Percentiles rank a stretch among this genome's conserved stretches.
Evolutionary conservation across 805 yeast genomes (phyloP).

Genomic region (Dipodascus geniculatus): DNA sequence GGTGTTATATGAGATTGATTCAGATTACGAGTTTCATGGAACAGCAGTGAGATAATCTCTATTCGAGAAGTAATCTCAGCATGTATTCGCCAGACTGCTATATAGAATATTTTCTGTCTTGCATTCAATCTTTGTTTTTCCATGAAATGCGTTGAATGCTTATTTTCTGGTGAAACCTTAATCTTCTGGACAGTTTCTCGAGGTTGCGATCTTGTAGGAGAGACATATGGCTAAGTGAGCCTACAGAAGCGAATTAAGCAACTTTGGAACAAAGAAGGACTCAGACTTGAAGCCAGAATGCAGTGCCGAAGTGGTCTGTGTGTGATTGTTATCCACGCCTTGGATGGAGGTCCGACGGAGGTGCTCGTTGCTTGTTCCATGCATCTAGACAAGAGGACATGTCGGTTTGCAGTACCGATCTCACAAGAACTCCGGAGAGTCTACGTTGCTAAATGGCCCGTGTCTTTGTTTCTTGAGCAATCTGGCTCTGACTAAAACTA

Average conservation of each 20-base stretch:
- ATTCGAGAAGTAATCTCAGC: too few species aligned
- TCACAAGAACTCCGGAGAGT: not conserved
- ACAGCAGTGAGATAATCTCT: too few species aligned
- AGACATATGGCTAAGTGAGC: not conserved
- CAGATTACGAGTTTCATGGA: too few species aligned
- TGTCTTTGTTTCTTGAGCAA: not conserved
- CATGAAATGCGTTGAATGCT: not conserved
- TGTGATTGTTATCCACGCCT: too few species aligned
- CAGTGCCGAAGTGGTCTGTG: not conserved
- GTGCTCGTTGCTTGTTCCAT: not conserved
- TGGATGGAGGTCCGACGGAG: not conserved
- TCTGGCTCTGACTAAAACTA: not conserved
- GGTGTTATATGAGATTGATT: too few species aligned
- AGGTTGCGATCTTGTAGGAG: not conserved
- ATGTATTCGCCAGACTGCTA: too few species aligned
- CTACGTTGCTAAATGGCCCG: too few species aligned
- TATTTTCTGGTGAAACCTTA: too few species aligned
- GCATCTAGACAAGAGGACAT: not conserved
- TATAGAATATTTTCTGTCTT: not conserved
- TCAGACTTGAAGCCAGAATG: not conserved
- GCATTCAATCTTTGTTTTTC: not conserved
- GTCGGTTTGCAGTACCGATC: not conserved
- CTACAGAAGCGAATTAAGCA: not conserved
- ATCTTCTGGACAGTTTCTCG: too few species aligned
- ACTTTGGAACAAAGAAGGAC: not conserved